Conservation (phyloP, 805 yeast species). For the Huiozyma naganishii region DNA sequence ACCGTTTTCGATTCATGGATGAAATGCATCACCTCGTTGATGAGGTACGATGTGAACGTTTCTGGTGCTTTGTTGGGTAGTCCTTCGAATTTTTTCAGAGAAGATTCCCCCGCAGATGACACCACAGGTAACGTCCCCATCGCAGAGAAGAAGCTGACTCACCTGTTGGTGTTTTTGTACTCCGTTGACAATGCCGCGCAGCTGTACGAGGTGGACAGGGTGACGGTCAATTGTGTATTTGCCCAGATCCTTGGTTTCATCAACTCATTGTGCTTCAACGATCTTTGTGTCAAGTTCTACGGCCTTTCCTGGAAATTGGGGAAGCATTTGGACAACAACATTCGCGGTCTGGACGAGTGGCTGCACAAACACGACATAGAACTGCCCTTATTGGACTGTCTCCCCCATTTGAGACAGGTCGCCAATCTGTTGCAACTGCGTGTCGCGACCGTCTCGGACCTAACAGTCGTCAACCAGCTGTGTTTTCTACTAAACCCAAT, state of each 20-base stretch:
- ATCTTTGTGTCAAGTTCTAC: constrained; percentile 6
- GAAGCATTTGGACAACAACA: constrained; percentile 2
- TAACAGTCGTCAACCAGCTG: constrained; percentile 6
- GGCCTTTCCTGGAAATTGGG: constrained; percentile 10
- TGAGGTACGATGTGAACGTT: constrained; percentile 3
- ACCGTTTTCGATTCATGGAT: constrained; percentile 5
- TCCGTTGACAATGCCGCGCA: constrained; percentile 83
- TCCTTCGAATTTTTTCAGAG: constrained; percentile 1
- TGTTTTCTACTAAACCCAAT: constrained; percentile 6
- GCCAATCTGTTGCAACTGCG: constrained; percentile 9
- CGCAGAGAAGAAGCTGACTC: constrained; percentile 82
- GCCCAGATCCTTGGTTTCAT: constrained; percentile 2
- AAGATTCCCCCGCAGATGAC: not conserved
- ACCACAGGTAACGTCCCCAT: constrained; percentile 22
- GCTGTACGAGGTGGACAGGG: constrained; percentile 71
- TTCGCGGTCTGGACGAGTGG: constrained; percentile 5
- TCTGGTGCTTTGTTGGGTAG: constrained; percentile 7
- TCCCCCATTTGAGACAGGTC: constrained; percentile 5
- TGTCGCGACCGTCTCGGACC: constrained; percentile 6
- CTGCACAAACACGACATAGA: constrained; percentile 1
- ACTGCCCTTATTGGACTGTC: not conserved
- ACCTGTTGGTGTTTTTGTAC: constrained; percentile 77
- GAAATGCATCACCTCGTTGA: constrained; percentile 2
- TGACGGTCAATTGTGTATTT: constrained; percentile 12
- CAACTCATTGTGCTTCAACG: constrained; percentile 7